phyloP scores from a whole-genome alignment of 2,329 filamentous ascomycete genomes.

The Microcyclosporella mali region DNA sequence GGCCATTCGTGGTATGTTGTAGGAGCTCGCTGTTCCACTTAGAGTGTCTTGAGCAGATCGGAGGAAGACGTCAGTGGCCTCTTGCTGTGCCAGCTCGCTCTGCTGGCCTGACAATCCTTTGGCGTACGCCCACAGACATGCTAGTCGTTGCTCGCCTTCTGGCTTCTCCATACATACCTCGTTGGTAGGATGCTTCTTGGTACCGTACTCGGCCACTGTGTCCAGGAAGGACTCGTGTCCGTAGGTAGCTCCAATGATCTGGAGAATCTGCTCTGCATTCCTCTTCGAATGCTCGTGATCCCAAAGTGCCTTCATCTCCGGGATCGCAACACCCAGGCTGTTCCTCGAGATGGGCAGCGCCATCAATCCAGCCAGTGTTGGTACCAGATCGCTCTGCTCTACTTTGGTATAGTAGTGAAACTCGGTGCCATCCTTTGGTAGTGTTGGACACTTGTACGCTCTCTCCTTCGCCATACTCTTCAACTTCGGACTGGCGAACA shows the following conservation, averaged over 20 bases:
- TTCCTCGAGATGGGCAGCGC: constrained; percentile 86
- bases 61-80: constrained; percentile 50
- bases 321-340: constrained; percentile 80
- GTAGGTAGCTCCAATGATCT: constrained; percentile 70
- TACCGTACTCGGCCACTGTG: constrained; percentile 3
- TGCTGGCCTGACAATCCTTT: background rate
- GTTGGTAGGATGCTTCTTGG: constrained; percentile 1
- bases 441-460: constrained; percentile 45
- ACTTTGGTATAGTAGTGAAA: constrained; percentile 79
- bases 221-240: constrained; percentile 25
- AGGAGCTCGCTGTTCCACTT: constrained; percentile 88
- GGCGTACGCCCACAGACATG: constrained; percentile 20
- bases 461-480: constrained; percentile 12
- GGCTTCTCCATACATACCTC: constrained; percentile 13
- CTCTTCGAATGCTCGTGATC: constrained; percentile 54
- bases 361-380: constrained; percentile 78
- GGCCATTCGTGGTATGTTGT: constrained; percentile 62
- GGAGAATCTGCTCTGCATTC: constrained; percentile 75
- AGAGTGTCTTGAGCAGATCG: constrained; percentile 68
- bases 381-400: constrained; percentile 92
- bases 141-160: constrained; percentile 19
- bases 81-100: background rate
- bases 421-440: constrained; percentile 52
- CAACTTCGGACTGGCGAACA: constrained; percentile 52
- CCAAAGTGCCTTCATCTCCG: constrained; percentile 75